Evolutionary conservation across 2,329 filamentous ascomycete species (phyloP).

Genomic region (Pseudogymnoascus sp.): DNA sequence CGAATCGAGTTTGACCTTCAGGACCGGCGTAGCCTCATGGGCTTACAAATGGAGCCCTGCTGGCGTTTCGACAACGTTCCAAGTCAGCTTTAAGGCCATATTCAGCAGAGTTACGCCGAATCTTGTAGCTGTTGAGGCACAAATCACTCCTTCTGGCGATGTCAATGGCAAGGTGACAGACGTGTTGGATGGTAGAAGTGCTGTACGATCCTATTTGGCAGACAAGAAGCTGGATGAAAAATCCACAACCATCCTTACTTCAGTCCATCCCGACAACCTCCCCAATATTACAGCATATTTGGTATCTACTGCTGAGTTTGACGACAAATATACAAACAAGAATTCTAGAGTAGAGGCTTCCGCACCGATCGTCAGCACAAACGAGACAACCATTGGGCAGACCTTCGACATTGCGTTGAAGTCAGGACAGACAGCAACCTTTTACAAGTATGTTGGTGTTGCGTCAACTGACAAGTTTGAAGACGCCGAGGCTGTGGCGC

Average conservation of each 20-base stretch:
- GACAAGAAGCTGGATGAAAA: conserved; percentile 46
- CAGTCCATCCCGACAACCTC: conserved; percentile 55
- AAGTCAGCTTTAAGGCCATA: conserved; percentile 53
- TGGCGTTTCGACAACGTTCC: conserved; percentile 38
- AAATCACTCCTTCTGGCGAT: conserved; percentile 46
- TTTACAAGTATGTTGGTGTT: conserved; percentile 61
- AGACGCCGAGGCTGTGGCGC: conserved; percentile 47
- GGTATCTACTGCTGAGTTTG: conserved; percentile 39
- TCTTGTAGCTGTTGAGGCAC: conserved; percentile 43
- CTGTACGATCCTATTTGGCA: conserved; percentile 54
- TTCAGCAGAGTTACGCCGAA: conserved; percentile 35
- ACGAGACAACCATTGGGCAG: conserved; percentile 58
- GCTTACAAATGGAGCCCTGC: conserved; percentile 57
- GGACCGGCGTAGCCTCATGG: conserved; percentile 56
- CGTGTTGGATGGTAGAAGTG: conserved; percentile 58
- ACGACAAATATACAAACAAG: conserved; percentile 30
- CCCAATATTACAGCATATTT: conserved; percentile 55
- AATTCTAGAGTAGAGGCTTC: conserved; percentile 19
- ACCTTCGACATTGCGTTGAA: conserved; percentile 44
- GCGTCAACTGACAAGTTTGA: conserved; percentile 62
- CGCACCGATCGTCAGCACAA: conserved; percentile 41
- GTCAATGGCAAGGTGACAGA: conserved; percentile 54
- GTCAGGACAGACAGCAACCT: conserved; percentile 42
- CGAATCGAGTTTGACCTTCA: conserved; percentile 52
- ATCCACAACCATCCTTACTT: conserved; percentile 49